Base-by-base conservation (phyloP, 1,139 yeast genomes). In the Pichia sp. region DNA sequence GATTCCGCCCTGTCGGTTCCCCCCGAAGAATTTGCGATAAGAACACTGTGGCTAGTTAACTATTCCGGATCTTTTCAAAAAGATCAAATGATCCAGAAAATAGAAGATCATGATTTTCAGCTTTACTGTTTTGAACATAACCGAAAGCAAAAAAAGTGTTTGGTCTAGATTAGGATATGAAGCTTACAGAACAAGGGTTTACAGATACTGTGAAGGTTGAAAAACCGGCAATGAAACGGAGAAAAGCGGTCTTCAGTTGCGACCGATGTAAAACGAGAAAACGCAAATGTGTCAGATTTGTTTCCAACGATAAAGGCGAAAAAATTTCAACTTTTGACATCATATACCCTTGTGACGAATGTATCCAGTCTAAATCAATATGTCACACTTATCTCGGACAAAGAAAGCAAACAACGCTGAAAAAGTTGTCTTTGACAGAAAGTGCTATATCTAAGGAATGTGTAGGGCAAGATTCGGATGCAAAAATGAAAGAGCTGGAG, bases 351-450 rank as follows among this genome's bases (percentile, higher is more conserved):
- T 42, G 45, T 25, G 36, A 42, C 12, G 45, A 42, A 42, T 42
- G 45, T 18, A 42, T 42, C 34, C 45, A 42, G 26, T 42, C 45
- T 7, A 42, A 42, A 16, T 42, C 45, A 13, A 42, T 42, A 26
- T 42, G 45, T n/a, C 34, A 42, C n/a, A 42, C 45, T 21, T 42
- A 42, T 42, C 23, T 42, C 23, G 45, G 45, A 13, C 45, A 42
- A 26, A 23, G 45, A 18, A 42, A 25, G 34, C 45, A 42, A n/a
- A 42, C 45, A n/a, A 42, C 34, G 8, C 19, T 42, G 34, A 42
- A 42, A 18, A 42, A 42, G 12, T 22, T 42, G 10, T 23, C 45
- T 16, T 16, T 42, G 30, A 18, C 45, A 12, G 45, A 42, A 42
- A 42, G 34, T 18, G 21, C 34, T 10, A 13, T 42, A 7, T 9